These are phyloP conservation scores for Colletotrichum navitas DNA, from an alignment of 2,329 filamentous ascomycete species.

Conservation along the genomic window DNA sequence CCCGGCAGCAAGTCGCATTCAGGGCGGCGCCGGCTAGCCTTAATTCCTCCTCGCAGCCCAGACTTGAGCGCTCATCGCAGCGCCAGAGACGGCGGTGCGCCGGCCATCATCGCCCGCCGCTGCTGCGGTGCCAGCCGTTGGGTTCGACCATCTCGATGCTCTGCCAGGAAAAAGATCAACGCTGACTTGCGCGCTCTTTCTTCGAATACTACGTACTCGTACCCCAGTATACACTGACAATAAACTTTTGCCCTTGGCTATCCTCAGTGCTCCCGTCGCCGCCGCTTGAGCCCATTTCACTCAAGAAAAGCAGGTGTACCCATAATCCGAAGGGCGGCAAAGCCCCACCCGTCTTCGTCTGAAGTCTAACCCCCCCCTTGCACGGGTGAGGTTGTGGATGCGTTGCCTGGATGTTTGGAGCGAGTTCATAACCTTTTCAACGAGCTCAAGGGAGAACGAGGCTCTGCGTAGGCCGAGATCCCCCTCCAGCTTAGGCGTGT, in stretches of 20 bases:
- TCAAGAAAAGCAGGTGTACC: background rate
- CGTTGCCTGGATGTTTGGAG: background rate
- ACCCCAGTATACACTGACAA: background rate
- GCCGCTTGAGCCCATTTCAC: background rate
- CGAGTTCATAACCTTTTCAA: background rate
- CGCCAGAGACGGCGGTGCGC: constrained; percentile 25
- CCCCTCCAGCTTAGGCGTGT: background rate
- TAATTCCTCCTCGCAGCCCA: constrained; percentile 6
- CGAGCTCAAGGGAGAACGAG: background rate
- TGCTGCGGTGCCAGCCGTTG: background rate
- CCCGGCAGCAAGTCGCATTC: constrained; percentile 19
- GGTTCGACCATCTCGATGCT: background rate
- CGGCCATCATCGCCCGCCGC: background rate
- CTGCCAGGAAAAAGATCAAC: constrained; percentile 28
- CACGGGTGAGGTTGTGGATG: background rate
- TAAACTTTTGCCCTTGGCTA: background rate
- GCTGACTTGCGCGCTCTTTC: constrained; percentile 19
- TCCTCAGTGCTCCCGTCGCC: background rate
- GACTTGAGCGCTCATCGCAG: background rate
- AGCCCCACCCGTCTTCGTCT: background rate
- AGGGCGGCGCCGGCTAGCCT: constrained; percentile 27
- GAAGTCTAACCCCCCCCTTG: background rate
- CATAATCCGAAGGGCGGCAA: background rate
- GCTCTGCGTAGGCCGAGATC: background rate
- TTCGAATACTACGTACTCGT: background rate